phyloP scores from a whole-genome alignment of 495 filamentous ascomycete genomes.

The Poronia punctata region DNA sequence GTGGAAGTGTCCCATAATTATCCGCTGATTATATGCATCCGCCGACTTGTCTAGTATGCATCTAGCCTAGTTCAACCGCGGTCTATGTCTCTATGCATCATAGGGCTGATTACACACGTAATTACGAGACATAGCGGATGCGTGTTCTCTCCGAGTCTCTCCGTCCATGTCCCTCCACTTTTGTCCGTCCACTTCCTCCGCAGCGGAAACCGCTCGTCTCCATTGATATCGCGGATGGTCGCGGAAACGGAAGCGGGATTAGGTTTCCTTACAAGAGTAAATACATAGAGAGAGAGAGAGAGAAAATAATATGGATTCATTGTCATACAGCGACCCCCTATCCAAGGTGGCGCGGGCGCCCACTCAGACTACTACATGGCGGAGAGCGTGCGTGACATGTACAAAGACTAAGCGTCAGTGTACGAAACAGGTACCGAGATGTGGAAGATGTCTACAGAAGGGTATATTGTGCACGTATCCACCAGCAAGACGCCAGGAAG shows the following conservation, averaged over 20 bases:
- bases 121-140: neutral
- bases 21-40: too few species aligned
- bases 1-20: too few species aligned
- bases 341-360: neutral
- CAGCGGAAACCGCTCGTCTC: too few species aligned
- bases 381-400: slow-evolving; percentile 19
- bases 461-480: slow-evolving; percentile 17
- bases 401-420: slow-evolving; percentile 25
- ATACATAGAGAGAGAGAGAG: too few species aligned
- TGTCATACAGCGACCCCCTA: neutral
- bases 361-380: slow-evolving; percentile 4
- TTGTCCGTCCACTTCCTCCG: slow-evolving; percentile 5
- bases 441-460: slow-evolving; percentile 16
- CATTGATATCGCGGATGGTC: neutral
- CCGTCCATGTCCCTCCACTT: neutral
- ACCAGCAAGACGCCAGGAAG: slow-evolving; percentile 9
- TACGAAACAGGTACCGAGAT: slow-evolving; percentile 18
- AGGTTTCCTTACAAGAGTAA: too few species aligned
- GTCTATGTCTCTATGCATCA: too few species aligned
- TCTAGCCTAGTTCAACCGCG: too few species aligned
- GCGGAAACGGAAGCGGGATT: neutral
- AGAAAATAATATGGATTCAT: neutral
- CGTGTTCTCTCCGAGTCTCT: neutral
- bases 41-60: too few species aligned
- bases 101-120: too few species aligned